Conservation (phyloP, 495 filamentous ascomycete genomes). For the Aspergillus baeticus region DNA sequence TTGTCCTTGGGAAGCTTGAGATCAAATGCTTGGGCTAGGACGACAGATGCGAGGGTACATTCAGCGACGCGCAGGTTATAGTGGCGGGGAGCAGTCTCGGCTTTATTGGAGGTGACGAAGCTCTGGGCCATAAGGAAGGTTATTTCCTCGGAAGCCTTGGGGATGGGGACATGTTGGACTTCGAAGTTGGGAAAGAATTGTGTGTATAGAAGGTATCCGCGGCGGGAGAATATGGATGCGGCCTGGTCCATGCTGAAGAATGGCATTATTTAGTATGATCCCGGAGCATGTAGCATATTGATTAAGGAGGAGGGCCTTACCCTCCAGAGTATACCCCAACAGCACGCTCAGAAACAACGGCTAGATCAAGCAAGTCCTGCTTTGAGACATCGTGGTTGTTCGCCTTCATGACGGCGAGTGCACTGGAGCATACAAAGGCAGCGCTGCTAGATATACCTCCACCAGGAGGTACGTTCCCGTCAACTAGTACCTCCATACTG, state of each 20-base stretch:
- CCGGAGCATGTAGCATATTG: not conserved
- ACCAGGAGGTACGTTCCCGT: slow-evolving; percentile 88
- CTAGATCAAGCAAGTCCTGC: slow-evolving; percentile 82
- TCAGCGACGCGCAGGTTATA: slow-evolving; percentile 98
- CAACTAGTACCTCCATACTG: slow-evolving; percentile 84
- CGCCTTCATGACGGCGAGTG: slow-evolving; percentile 81
- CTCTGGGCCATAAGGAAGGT: slow-evolving; percentile 93
- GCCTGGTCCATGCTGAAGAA: slow-evolving; percentile 81
- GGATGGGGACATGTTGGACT: slow-evolving; percentile 79
- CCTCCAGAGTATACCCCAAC: slow-evolving; percentile 97
- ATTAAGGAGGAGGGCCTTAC: slow-evolving; percentile 39
- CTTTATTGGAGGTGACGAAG: slow-evolving; percentile 91
- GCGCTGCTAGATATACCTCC: slow-evolving; percentile 92
- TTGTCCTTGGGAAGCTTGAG: slow-evolving; percentile 74
- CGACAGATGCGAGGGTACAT: slow-evolving; percentile 83
- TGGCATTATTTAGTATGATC: not conserved
- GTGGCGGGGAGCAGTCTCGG: slow-evolving; percentile 85
- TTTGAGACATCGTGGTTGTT: slow-evolving; percentile 87
- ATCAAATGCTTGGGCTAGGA: slow-evolving; percentile 58
- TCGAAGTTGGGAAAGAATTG: slow-evolving; percentile 80
- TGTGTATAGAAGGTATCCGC: slow-evolving; percentile 84
- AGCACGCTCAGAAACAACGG: slow-evolving; percentile 89
- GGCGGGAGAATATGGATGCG: slow-evolving; percentile 88
- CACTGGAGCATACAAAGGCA: slow-evolving; percentile 88
- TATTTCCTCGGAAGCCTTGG: slow-evolving; percentile 75